Percentiles rank a stretch among this genome's conserved stretches.
Conservation (phyloP, 495 filamentous ascomycete species). For the Penicillium daleae region DNA sequence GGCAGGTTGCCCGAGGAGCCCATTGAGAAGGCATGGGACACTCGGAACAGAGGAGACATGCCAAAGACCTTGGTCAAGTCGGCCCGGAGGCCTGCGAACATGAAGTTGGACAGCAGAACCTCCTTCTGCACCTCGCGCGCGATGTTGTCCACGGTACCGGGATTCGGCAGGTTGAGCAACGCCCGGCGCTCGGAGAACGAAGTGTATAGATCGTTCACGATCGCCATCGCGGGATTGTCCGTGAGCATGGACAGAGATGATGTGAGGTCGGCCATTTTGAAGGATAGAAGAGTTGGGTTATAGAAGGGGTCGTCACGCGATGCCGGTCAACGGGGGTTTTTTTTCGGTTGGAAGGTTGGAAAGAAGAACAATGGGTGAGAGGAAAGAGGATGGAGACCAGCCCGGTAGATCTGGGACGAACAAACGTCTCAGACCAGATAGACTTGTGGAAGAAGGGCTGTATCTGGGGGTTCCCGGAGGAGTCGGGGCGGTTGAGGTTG, state of each 20-base stretch:
- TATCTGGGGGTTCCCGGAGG: slow-evolving; percentile 25
- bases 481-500: slow-evolving; percentile 18
- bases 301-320: slow-evolving; percentile 35
- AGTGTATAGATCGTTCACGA: slow-evolving; percentile 75
- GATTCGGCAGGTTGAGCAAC: slow-evolving; percentile 85
- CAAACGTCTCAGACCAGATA: slow-evolving; percentile 26
- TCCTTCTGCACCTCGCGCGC: slow-evolving; percentile 91
- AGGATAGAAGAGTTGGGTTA: slow-evolving; percentile 20
- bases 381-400: slow-evolving; percentile 40
- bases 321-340: slow-evolving; percentile 24
- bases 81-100: slow-evolving; percentile 92
- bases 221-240: slow-evolving; percentile 70
- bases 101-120: slow-evolving; percentile 90
- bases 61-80: slow-evolving; percentile 95
- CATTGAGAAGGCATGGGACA: slow-evolving; percentile 95
- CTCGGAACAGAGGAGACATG: slow-evolving; percentile 90
- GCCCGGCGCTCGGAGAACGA: slow-evolving; percentile 84
- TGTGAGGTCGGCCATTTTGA: slow-evolving; percentile 50
- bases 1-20: slow-evolving; percentile 78
- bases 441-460: slow-evolving; percentile 23
- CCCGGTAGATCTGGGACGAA: slow-evolving; percentile 36
- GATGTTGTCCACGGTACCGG: slow-evolving; percentile 90
- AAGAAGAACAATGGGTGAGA: slow-evolving; percentile 21
- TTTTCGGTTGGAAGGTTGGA: slow-evolving; percentile 13
- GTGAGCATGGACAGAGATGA: slow-evolving; percentile 68